Base-by-base conservation (phyloP, 2,329 filamentous ascomycete species). In the Ceratocystis cubensis region DNA sequence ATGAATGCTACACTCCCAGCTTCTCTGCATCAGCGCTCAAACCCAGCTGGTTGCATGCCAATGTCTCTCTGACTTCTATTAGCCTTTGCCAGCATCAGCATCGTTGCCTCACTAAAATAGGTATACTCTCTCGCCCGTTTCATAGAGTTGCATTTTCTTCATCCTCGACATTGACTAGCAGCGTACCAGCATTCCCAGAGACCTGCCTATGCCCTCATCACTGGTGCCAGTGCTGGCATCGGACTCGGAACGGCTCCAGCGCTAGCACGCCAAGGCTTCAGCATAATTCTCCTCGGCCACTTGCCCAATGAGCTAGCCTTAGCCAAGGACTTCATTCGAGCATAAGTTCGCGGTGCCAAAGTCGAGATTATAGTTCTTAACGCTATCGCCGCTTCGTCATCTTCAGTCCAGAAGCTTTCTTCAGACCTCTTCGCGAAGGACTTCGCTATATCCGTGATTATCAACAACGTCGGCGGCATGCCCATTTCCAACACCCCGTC, bases 161-260 rank as follows among this genome's bases (percentile, higher is more conserved):
- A 15, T n/a, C 48, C 48, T 4, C 25, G 17, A 25, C 22, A 17
- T 4, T 48, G 22, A 3, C 46, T 65, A 1, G 13, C 8, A 5
- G 63, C 20, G 17, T 73, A 74, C 59, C 70, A 70, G 41, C 71
- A 71, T n/a, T 61, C 61, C 37, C 68, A 69, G n/a, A 61, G 69
- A 7, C 69, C 69, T 2, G 65, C 72, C 1, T 74, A 71, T 53
- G 74, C 72, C 62, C 71, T 76, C 68, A 69, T 77, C 69, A 75
- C 74, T 56, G 75, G 74, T 33, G 71, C 70, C 64, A 74, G 73
- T 69, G 74, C 73, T 33, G 75, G 73, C 46, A 74, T 76, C 67
- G 74, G 73, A 37, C 67, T 75, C 69, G 71, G 75, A 57, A 69
- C 73, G 46, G 71, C 76, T 65, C 66, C 75, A 69, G 69, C 75